Evolutionary conservation across 2,329 filamentous ascomycete species (phyloP).

Genomic region (Sclerotinia borealis): DNA sequence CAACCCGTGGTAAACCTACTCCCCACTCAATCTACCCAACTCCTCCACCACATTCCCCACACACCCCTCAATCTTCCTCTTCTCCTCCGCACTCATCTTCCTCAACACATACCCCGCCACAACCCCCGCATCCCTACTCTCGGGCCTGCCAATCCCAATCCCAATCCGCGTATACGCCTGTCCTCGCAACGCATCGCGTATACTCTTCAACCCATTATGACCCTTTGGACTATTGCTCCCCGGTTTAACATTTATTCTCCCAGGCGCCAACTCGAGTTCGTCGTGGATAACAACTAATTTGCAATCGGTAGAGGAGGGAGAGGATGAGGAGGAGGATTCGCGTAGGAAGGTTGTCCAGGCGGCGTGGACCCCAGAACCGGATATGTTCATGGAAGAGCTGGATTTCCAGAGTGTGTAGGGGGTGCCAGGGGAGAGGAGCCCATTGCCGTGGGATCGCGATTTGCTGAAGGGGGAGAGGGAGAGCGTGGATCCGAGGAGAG

Average conservation of each 20-base stretch:
- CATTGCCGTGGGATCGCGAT: constrained; percentile 41
- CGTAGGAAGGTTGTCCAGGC: constrained; percentile 56
- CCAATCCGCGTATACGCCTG: constrained; percentile 55
- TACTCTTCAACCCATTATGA: constrained; percentile 70
- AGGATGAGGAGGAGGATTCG: constrained; percentile 25
- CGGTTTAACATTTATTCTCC: constrained; percentile 57
- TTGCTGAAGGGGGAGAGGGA: constrained; percentile 42
- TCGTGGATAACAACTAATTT: constrained; percentile 78
- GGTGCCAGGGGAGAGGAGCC: constrained; percentile 41
- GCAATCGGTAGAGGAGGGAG: constrained; percentile 30
- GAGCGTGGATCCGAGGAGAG: constrained; percentile 41
- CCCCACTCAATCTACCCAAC: constrained; percentile 22
- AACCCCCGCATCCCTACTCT: constrained; percentile 55
- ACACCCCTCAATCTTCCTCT: constrained; percentile 25
- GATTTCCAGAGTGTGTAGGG: constrained; percentile 68
- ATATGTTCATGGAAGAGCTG: constrained; percentile 76
- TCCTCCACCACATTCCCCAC: constrained; percentile 26
- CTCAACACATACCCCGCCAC: constrained; percentile 74
- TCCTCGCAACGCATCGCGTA: constrained; percentile 45
- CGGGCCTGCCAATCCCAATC: constrained; percentile 82
- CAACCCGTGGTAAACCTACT: not conserved
- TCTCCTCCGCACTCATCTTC: constrained; percentile 30
- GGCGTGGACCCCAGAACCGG: constrained; percentile 61
- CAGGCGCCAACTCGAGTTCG: constrained; percentile 70
- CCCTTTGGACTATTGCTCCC: constrained; percentile 61